Conservation (phyloP, 129 eudicot species). For the Tanacetum coccineum region DNA sequence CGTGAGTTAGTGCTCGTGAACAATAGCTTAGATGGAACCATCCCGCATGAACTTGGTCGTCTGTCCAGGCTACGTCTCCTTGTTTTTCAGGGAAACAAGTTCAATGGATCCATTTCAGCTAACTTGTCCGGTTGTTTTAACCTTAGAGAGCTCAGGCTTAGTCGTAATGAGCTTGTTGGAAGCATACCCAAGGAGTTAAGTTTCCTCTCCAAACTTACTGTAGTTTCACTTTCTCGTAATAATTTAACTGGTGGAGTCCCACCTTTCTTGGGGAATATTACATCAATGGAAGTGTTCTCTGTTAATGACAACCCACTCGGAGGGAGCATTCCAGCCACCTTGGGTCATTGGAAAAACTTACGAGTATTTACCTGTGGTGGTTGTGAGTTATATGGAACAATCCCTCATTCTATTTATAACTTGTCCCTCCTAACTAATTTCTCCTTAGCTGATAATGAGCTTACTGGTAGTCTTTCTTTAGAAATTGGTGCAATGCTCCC, state of each 20-base stretch:
- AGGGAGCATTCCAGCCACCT: conserved; percentile 23
- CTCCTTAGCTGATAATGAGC: no score
- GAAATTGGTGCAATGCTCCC: no score
- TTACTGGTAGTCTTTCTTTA: no score
- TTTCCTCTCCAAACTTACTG: conserved; percentile 15
- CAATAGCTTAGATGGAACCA: conserved; percentile 26
- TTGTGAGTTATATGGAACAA: no score
- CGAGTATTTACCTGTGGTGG: no score
- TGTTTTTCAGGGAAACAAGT: not conserved
- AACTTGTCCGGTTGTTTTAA: conserved; percentile 24
- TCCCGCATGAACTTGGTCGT: conserved; percentile 29
- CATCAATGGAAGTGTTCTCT: conserved; percentile 4
- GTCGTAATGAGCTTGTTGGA: conserved; percentile 14
- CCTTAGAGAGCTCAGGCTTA: not conserved
- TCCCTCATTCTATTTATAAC: no score
- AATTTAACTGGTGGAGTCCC: conserved; percentile 27
- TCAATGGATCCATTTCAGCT: conserved; percentile 13
- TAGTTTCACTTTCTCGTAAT: not conserved
- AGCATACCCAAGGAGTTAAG: conserved; percentile 22
- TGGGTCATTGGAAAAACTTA: no score
- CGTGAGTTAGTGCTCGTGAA: not conserved
- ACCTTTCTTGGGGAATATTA: conserved; percentile 24
- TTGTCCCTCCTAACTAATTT: no score
- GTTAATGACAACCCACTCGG: not conserved
- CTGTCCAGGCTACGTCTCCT: conserved; percentile 19